A percentile compares a stretch with the other conserved stretches of the same genome.
Evolutionary conservation across 2,329 filamentous ascomycete genomes (phyloP).

Genomic region (Aureobasidium uvarum): DNA sequence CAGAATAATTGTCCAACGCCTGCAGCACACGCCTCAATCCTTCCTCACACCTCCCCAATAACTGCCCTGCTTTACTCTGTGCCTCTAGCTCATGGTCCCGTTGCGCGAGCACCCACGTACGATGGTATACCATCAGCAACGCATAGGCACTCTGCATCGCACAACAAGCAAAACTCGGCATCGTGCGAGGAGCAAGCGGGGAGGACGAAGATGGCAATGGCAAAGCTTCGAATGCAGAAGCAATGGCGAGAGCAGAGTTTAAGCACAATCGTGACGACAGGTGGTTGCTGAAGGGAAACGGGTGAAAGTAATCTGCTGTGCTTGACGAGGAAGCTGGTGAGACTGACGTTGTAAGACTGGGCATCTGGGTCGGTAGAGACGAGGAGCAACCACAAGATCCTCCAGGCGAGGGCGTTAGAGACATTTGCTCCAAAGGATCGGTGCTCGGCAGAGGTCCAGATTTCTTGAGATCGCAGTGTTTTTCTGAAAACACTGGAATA

Average conservation of each 20-base stretch:
- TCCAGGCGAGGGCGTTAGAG: neutral
- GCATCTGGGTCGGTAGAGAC: constrained; percentile 12
- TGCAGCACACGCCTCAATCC: constrained; percentile 26
- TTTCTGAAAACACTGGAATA: constrained; percentile 50
- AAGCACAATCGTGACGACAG: constrained; percentile 53
- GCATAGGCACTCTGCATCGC: constrained; percentile 49
- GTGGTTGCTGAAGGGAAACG: constrained; percentile 49
- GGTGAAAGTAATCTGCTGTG: neutral
- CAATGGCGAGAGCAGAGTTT: constrained; percentile 51
- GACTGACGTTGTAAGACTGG: neutral
- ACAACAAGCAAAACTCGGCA: constrained; percentile 50
- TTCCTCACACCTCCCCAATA: constrained; percentile 25
- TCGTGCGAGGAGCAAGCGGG: constrained; percentile 41
- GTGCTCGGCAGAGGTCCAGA: constrained; percentile 31
- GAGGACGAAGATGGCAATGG: constrained; percentile 47
- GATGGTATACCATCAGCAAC: constrained; percentile 45
- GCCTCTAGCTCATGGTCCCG: neutral
- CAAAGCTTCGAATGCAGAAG: constrained; percentile 47
- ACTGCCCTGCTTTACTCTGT: neutral
- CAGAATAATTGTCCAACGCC: constrained; percentile 29
- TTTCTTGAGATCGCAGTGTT: constrained; percentile 51
- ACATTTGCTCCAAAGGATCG: neutral
- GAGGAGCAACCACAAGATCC: constrained; percentile 18
- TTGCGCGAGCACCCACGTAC: constrained; percentile 16
- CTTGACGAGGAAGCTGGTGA: neutral